Evolutionary conservation across 371 early-diverging fungal genomes (phyloP).

Genomic region (Funneliformis caledonium): DNA sequence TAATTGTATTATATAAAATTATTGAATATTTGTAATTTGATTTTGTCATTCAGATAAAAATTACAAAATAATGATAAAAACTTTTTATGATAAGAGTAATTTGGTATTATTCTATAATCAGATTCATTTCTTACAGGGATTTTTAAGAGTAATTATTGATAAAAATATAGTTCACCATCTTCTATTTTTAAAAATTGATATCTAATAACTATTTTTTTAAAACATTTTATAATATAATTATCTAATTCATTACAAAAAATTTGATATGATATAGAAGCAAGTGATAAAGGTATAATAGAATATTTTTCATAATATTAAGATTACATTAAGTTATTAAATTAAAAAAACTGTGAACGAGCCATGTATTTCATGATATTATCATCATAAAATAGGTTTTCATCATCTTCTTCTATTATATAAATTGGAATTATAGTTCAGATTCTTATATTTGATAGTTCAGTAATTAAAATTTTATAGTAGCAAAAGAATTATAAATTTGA

Average conservation of each 20-base stretch:
- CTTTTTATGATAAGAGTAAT: too few relatives aligned
- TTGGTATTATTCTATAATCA: too few relatives aligned
- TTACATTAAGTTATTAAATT: slow-evolving; percentile 11
- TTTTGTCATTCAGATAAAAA: too few relatives aligned
- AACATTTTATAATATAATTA: background rate
- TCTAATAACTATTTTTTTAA: background rate
- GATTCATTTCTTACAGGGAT: too few relatives aligned
- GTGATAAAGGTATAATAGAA: background rate
- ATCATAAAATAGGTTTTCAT: background rate
- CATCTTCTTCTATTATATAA: background rate
- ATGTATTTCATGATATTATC: background rate
- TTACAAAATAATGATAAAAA: too few relatives aligned
- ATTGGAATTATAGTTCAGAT: background rate
- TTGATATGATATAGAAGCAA: background rate
- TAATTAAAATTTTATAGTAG: slow-evolving; percentile 4
- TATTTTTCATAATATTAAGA: background rate
- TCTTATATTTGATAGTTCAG: background rate
- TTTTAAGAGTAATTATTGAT: too few relatives aligned
- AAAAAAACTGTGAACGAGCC: background rate
- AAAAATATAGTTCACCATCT: slow-evolving; percentile 2
- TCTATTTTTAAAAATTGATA: background rate
- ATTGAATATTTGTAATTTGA: too few relatives aligned
- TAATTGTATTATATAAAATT: too few relatives aligned
- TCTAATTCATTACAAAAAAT: background rate
- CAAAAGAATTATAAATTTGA: background rate